These are phyloP conservation scores for Synchytrium microbalum DNA, from an alignment of 371 early-diverging fungal genomes.

Conservation along the genomic window DNA sequence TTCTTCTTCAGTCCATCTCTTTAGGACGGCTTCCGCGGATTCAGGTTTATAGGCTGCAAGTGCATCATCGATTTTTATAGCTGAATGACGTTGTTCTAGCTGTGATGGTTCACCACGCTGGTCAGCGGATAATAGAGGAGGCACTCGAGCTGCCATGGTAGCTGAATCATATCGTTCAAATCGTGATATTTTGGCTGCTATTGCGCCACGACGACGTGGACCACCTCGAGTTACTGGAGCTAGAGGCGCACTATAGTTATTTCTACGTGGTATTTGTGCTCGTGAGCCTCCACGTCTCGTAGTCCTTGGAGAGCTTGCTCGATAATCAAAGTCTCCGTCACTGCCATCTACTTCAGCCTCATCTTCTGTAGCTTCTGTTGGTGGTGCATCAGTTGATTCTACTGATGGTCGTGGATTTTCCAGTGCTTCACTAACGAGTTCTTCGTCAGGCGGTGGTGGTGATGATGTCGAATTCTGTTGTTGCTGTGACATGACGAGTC, in stretches of 20 bases:
- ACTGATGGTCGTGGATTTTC: not conserved
- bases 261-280: not conserved
- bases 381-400: not conserved
- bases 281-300: not conserved
- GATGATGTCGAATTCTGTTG: not conserved
- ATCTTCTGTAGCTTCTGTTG: not conserved
- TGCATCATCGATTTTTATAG: not conserved
- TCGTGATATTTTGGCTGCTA: not conserved
- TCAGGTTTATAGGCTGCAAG: not conserved
- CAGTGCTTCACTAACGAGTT: not conserved
- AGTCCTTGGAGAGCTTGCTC: not conserved
- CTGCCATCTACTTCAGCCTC: not conserved
- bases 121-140: not conserved
- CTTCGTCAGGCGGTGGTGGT: not conserved
- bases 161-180: not conserved
- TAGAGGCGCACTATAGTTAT: not conserved
- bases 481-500: not conserved
- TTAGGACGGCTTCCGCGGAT: not conserved
- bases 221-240: not conserved
- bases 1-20: not conserved
- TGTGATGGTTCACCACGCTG: not conserved
- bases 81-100: not conserved
- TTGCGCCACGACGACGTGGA: not conserved
- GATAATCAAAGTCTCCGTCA: not conserved
- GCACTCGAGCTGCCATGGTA: not conserved